Conservation (phyloP, 225 moss, liverwort and hornwort genomes). For the Polytrichum formosum region DNA sequence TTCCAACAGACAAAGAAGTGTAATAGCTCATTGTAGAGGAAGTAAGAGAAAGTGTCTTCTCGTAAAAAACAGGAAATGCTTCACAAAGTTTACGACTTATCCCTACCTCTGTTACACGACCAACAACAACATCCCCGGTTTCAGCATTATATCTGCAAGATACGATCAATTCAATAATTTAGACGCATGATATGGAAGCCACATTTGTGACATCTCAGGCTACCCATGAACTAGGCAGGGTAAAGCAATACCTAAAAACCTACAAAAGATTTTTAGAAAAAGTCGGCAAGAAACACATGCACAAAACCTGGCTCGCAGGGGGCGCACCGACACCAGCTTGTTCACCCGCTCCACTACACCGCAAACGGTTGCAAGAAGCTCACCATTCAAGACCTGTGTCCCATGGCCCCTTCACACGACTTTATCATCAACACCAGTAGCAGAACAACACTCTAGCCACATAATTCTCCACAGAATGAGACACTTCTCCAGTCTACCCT, state of each 20-base stretch:
- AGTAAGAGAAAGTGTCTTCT: neutral
- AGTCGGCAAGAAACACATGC: neutral
- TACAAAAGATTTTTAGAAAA: no score
- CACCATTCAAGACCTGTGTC: constrained; percentile 77
- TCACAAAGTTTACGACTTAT: neutral
- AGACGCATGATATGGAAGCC: neutral
- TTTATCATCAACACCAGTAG: constrained; percentile 1
- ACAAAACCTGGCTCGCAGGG: constrained; percentile 81
- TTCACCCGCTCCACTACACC: constrained; percentile 95
- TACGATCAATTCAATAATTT: neutral
- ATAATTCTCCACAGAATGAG: neutral
- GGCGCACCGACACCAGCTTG: constrained; percentile 95
- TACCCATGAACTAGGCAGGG: neutral
- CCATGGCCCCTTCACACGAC: constrained; percentile 72
- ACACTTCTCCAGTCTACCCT: neutral
- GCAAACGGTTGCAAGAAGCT: constrained; percentile 91
- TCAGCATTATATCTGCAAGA: constrained; percentile 79
- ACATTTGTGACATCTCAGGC: neutral
- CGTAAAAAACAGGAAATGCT: neutral
- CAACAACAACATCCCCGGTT: constrained; percentile 97
- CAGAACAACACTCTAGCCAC: neutral
- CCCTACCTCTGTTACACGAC: constrained; percentile 93
- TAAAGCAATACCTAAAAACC: no score
- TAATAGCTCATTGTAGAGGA: neutral
- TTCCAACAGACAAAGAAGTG: neutral